phyloP scores from a whole-genome alignment of 176 grass and related monocot genomes.

The Eremochloa ophiuroides region DNA sequence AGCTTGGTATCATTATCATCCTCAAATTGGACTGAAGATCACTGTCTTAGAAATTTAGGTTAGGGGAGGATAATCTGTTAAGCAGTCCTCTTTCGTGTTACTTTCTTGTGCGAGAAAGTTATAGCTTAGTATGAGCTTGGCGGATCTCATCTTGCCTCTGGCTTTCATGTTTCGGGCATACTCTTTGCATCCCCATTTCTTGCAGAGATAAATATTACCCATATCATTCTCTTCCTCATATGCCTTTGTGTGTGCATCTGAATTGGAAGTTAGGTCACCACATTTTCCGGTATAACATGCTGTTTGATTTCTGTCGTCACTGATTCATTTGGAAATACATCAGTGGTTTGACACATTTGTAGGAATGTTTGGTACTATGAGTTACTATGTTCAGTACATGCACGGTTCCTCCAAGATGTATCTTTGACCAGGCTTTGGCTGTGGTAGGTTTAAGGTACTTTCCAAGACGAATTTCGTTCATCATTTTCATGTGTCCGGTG shows the following conservation, averaged over 20 bases:
- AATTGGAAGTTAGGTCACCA: background rate
- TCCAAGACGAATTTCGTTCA: background rate
- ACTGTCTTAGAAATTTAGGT: background rate
- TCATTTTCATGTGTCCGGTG: background rate
- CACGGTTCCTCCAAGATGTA: background rate
- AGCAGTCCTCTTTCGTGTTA: background rate
- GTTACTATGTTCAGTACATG: background rate
- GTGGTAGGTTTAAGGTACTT: background rate
- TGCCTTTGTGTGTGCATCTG: background rate
- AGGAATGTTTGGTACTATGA: background rate
- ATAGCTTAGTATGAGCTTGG: background rate
- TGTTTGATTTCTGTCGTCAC: background rate
- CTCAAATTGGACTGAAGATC: background rate
- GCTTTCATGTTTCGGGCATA: background rate
- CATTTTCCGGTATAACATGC: background rate
- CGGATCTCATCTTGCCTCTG: background rate
- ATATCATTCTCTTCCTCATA: background rate
- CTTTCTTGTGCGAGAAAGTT: slow-evolving; percentile 1
- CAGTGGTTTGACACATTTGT: background rate
- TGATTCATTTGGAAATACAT: background rate
- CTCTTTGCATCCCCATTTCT: background rate
- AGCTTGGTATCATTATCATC: background rate
- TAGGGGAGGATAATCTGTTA: background rate
- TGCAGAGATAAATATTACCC: background rate
- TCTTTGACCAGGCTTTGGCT: background rate